Evolutionary conservation across 768 basidiomycete genomes (phyloP), one percentile per base, ranked within the genome.

Genomic region (Lactarius tabidus): DNA sequence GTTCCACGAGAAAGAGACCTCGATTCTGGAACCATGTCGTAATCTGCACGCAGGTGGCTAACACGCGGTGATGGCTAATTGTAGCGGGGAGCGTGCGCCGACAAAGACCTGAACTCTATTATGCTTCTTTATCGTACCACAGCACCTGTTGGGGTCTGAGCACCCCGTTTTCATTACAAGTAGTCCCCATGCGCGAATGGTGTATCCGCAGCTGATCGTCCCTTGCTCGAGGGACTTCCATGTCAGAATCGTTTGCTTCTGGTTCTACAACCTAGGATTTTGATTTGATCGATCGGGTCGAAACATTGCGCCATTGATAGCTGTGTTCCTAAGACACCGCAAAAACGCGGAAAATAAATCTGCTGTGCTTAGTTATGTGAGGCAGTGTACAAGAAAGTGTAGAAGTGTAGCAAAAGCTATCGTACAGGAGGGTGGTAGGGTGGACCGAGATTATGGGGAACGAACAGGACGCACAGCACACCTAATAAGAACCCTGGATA

Each of bases 241-340:
- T 52, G 35, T 23, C n/a, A 41, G 6, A 39, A 31, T 17, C 23
- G 2, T 51, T 45, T 10, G 43, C 9, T 10, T 45, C 43, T 12
- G 45, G 45, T 51, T 51, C 26, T 28, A 51, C 23, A 51, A 26
- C 26, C 48, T 6, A 23, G 33, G 39, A 59, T n/a, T n/a, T 39
- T 39, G 38, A 17, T 23, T 6, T 14, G 38, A 39, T 23, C 4
- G 18, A 35, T 45, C 29, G 23, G 18, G 31, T 4, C 18, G 14
- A 31, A 17, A 15, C 20, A 58, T 59, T n/a, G 52, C n/a, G 51
- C 31, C 23, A 3, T 3, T 18, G 56, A 64, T 43, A 18, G 23
- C n/a, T 60, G 41, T 48, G 45, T 56, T 65, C 43, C 26, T 36
- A 17, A 18, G 26, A 38, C 15, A 43, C 39, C 57, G 52, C 63